Percentiles rank a stretch among this genome's conserved stretches.
These are phyloP conservation scores for Paragyromitra xinjiangensis DNA, from an alignment of 495 filamentous ascomycete species.

Conservation along the genomic window DNA sequence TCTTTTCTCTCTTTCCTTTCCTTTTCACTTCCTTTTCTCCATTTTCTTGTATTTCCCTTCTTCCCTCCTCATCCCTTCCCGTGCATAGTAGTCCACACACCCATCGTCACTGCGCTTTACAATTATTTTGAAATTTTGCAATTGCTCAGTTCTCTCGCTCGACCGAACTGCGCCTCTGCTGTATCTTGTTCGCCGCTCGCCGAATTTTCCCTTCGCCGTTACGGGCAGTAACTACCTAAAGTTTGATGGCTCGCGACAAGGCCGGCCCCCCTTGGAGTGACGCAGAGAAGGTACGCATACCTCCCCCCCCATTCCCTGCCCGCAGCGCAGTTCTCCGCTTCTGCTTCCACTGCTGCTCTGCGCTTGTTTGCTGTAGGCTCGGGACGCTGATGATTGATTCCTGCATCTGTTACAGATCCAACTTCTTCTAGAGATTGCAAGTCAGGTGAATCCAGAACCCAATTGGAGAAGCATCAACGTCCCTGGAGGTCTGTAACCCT, in stretches of 20 bases:
- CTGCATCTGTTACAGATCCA: constrained; percentile 44
- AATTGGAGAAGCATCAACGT: constrained; percentile 55
- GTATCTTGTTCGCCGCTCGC: constrained; percentile 31
- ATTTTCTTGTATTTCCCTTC: constrained; percentile 45
- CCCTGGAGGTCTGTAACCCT: constrained; percentile 50
- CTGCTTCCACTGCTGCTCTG: constrained; percentile 12
- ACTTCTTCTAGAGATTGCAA: constrained; percentile 52
- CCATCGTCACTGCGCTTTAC: constrained; percentile 34
- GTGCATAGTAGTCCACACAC: constrained; percentile 37
- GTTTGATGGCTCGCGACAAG: constrained; percentile 54
- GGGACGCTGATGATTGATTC: constrained; percentile 40
- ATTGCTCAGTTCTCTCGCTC: constrained; percentile 25
- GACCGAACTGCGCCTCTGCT: constrained; percentile 8
- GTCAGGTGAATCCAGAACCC: constrained; percentile 48
- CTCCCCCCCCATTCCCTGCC: constrained; percentile 18
- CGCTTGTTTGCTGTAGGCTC: constrained; percentile 15
- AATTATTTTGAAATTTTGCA: constrained; percentile 38
- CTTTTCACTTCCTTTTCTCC: constrained; percentile 36
- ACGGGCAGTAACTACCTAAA: constrained; percentile 39
- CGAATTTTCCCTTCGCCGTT: constrained; percentile 35
- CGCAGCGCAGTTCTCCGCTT: constrained; percentile 25
- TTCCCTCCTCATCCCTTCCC: constrained; percentile 36
- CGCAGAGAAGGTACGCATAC: constrained; percentile 54
- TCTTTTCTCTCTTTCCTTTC: constrained; percentile 42
- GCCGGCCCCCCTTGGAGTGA: constrained; percentile 53